These are phyloP conservation scores for Aspergillus udagawae DNA, from an alignment of 2,329 filamentous ascomycete species.

Conservation along the genomic window DNA sequence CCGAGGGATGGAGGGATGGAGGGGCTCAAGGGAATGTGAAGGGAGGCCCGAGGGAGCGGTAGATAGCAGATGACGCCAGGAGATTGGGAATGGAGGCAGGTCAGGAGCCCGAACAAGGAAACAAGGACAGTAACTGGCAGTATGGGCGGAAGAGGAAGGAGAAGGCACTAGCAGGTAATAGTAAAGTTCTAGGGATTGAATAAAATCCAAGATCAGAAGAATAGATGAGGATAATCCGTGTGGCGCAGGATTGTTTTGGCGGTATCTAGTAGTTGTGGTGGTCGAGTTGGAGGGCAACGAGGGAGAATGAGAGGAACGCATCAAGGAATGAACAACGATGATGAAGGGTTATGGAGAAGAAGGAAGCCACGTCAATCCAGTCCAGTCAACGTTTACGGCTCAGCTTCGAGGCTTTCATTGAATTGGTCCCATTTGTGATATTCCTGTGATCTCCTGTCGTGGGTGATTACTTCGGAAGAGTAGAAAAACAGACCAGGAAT, in stretches of 20 bases:
- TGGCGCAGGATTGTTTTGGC: slow-evolving; percentile 7
- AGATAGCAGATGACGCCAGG: slow-evolving; percentile 14
- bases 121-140: background rate
- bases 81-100: background rate
- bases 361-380: background rate
- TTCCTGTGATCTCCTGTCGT: background rate
- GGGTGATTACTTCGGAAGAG: background rate
- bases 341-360: background rate
- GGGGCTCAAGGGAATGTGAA: slow-evolving; percentile 10
- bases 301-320: slow-evolving; percentile 8
- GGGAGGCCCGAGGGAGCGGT: slow-evolving; percentile 6
- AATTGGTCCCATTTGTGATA: background rate
- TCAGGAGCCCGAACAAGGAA: background rate
- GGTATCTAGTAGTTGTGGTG: background rate
- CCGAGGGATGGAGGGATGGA: slow-evolving; percentile 4
- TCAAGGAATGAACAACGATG: background rate
- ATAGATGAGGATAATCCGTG: background rate
- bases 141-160: background rate
- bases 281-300: slow-evolving; percentile 12
- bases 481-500: background rate
- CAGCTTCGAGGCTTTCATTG: background rate
- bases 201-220: background rate
- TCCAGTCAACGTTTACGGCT: background rate
- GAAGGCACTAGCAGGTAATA: background rate
- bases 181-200: background rate